phyloP scores from a whole-genome alignment of 2,329 filamentous ascomycete genomes.

The Aspergillus transmontanensis region DNA sequence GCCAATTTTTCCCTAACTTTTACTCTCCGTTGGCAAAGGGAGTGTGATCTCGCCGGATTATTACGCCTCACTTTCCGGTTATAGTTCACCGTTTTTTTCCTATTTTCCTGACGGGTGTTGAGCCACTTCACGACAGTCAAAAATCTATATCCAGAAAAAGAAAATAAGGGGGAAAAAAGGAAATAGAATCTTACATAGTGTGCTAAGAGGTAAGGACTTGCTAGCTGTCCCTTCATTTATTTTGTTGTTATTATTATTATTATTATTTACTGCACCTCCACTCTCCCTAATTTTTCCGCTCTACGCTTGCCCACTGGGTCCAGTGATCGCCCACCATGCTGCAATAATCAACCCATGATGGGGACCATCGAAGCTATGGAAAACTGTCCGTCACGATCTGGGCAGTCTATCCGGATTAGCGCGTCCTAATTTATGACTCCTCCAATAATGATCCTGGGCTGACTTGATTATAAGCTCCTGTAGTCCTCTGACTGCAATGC shows the following conservation, averaged over 20 bases:
- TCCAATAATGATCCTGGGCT: slow-evolving; percentile 35
- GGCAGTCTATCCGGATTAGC: slow-evolving; percentile 37
- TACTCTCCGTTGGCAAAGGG: slow-evolving; percentile 14
- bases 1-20: background rate
- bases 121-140: slow-evolving; percentile 14
- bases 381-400: slow-evolving; percentile 41
- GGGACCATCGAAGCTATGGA: slow-evolving; percentile 38
- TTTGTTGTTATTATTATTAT: slow-evolving; percentile 1
- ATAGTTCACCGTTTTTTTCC: slow-evolving; percentile 32
- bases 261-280: slow-evolving; percentile 1
- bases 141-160: slow-evolving; percentile 9
- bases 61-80: slow-evolving; percentile 27
- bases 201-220: slow-evolving; percentile 1
- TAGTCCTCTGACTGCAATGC: slow-evolving; percentile 24
- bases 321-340: slow-evolving; percentile 41
- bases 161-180: slow-evolving; percentile 8
- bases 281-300: slow-evolving; percentile 11
- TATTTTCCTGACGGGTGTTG: slow-evolving; percentile 11
- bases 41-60: slow-evolving; percentile 20
- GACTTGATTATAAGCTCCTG: slow-evolving; percentile 39
- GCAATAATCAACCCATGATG: slow-evolving; percentile 38
- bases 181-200: slow-evolving; percentile 4
- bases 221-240: background rate
- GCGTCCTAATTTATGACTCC: slow-evolving; percentile 41
- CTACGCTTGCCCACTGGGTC: slow-evolving; percentile 34